phyloP scores from a whole-genome alignment of 805 yeast genomes.

The Yarrowia hollandica region DNA sequence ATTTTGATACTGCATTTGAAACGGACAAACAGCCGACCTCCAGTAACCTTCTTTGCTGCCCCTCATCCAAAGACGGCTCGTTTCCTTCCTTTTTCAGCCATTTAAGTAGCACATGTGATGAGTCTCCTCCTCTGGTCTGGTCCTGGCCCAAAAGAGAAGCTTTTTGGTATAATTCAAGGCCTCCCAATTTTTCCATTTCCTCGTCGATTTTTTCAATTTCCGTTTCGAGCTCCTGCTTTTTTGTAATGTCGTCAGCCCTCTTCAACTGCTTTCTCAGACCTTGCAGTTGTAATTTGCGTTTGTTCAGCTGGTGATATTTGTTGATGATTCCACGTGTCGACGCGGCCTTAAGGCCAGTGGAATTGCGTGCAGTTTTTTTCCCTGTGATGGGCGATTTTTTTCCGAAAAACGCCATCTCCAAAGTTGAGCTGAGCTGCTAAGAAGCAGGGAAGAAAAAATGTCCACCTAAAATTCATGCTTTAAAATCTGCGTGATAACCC shows the following conservation, averaged over 20 bases:
- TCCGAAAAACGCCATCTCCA: conserved; percentile 17
- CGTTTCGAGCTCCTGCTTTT: neutral
- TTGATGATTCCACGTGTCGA: conserved; percentile 13
- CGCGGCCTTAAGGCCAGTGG: conserved; percentile 16
- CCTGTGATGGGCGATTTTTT: conserved; percentile 24
- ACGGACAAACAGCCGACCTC: conserved; percentile 85
- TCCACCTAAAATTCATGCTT: conserved; percentile 4
- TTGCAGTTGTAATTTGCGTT: neutral
- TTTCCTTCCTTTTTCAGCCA: conserved; percentile 54
- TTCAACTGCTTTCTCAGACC: conserved; percentile 13
- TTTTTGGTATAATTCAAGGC: conserved; percentile 72
- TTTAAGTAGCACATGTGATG: conserved; percentile 74
- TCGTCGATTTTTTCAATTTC: conserved; percentile 56
- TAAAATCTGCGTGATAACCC: conserved; percentile 25
- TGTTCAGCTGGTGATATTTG: conserved; percentile 26
- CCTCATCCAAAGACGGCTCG: conserved; percentile 19
- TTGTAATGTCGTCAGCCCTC: neutral
- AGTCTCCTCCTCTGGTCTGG: conserved; percentile 81
- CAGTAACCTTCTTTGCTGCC: conserved; percentile 47
- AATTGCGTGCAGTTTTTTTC: conserved; percentile 17
- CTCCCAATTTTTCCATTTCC: conserved; percentile 69
- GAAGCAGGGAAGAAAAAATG: neutral
- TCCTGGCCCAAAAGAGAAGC: conserved; percentile 89
- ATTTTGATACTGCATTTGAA: conserved; percentile 63
- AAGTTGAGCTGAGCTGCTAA: neutral